Evolutionary conservation across 805 yeast genomes (phyloP).

Genomic region (Monosporozyma yasuniensis): DNA sequence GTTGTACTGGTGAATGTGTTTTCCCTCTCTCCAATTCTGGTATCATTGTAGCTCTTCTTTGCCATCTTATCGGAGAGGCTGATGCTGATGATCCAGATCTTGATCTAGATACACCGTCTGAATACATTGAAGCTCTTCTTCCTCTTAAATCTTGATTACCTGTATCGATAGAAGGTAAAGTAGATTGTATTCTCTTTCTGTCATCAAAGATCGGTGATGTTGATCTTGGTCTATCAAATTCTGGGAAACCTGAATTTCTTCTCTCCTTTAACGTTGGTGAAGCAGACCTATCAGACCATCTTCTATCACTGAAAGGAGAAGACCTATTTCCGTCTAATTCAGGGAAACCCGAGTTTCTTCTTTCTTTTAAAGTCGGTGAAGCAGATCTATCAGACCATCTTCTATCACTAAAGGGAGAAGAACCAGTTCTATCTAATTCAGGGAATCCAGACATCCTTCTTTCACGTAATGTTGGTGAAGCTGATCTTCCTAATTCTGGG

Average conservation of each 20-base stretch:
- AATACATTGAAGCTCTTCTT: background rate
- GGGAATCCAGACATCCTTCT: background rate
- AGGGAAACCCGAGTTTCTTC: background rate
- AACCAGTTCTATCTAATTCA: background rate
- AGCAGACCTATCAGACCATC: no score
- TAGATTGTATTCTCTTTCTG: background rate
- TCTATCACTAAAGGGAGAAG: no score
- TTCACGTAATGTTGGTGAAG: background rate
- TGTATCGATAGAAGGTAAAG: background rate
- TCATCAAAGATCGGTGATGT: background rate
- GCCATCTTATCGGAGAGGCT: background rate
- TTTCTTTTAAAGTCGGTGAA: background rate
- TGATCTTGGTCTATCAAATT: background rate
- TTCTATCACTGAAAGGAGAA: no score
- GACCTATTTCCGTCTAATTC: background rate
- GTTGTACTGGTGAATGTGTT: background rate
- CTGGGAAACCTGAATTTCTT: background rate
- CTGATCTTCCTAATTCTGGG: background rate
- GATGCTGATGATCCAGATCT: background rate
- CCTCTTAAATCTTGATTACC: background rate
- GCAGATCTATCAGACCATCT: no score
- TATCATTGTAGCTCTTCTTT: background rate
- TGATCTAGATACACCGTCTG: background rate
- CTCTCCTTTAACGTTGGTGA: background rate
- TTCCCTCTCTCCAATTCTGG: background rate